Base-by-base conservation (phyloP, 116 monocot species). In the Dioscorea cayenensis region DNA sequence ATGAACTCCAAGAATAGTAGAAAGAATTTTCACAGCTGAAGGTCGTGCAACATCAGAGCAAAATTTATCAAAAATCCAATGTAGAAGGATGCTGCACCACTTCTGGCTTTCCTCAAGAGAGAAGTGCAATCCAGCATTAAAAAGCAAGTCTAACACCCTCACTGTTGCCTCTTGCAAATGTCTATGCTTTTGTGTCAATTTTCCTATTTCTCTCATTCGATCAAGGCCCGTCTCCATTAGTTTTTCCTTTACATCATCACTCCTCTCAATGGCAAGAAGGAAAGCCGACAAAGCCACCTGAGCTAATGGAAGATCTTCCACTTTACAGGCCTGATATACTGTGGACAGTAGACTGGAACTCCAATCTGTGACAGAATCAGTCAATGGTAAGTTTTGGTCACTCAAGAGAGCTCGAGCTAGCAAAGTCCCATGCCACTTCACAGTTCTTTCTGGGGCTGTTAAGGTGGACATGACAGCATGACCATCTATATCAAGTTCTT, bases 361-460 rank as follows among this genome's bases (percentile, higher is more conserved):
- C 97, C 97, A 97, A 51, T 88, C 81, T 71, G 86, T 83, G 81
- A 97, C 93, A 71, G 88, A 93, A 77, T 73, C 68, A 69, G 82
- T 83, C 60, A 97, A 72, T 35, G 93, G 83, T 59, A 97, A 82
- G 63, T 82, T 85, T 55, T 74, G 75, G 65, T 97, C 97, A 65
- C 84, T 84, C 73, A 97, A 85, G 25, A 97, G 88, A 81, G 84
- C 84, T 65, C 72, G 87, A 69, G 94, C 97, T 19, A 90, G 79
- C 70, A 97, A 75, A 77, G 86, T 84, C 28, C 90, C 97, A 85
- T 97, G 97, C 93, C 94, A 97, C 74, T 97, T 97, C 21, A 97
- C 94, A 17, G 94, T 88, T 72, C 97, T 90, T 75, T 97, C 97
- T 68, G 84, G 86, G 50, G 97, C 97, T n/a, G 67, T 87, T 27